Evolutionary conservation across 306 rosid genomes (phyloP), one percentile per base, ranked within the genome.

Genomic region (Boehmeria nivea): DNA sequence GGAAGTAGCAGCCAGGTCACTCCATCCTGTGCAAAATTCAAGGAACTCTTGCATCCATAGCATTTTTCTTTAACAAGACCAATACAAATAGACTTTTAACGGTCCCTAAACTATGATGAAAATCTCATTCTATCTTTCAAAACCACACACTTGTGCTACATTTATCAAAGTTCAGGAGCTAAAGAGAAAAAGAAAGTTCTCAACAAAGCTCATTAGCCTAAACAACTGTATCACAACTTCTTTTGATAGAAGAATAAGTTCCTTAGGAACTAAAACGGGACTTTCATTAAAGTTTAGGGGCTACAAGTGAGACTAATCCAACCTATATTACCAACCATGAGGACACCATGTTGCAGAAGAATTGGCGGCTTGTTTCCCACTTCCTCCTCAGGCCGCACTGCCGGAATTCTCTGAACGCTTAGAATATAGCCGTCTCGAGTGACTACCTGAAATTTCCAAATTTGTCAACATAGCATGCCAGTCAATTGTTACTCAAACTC

Each of bases 1-100:
- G 89, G 84, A 33, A 83, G 70, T 43, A 87, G 73, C n/a, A 87
- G 67, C 95, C 95, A 87, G 48, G 95, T 83, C 6, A 53, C 55
- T 14, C 56, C 76, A 46, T 71, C 71, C 76, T 71, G 28, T 8
- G 42, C 49, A 61, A 23, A 12, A 53, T 33, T 34, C 26, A 24
- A 33, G 16, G 34, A 53, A 53, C 25, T 34, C 12, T 53, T 19
- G 16, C 19, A 1, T n/a, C n/a, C n/a, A n/a, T 16, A 51, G 15
- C 18, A 37, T 20, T 38, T 56, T 14, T 38, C 21, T 21, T 36
- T n/a, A n/a, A n/a, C n/a, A n/a, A n/a, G n/a, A 51, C 13, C 4
- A 7, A 12, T 5, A 20, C 3, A 2, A 19, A 19, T 21, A 12
- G 5, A n/a, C 16, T 40, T 40, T 9, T 40, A 40, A 40, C 4